Conservation (phyloP, 805 yeast genomes). For the Scheffersomyces stipitis region DNA sequence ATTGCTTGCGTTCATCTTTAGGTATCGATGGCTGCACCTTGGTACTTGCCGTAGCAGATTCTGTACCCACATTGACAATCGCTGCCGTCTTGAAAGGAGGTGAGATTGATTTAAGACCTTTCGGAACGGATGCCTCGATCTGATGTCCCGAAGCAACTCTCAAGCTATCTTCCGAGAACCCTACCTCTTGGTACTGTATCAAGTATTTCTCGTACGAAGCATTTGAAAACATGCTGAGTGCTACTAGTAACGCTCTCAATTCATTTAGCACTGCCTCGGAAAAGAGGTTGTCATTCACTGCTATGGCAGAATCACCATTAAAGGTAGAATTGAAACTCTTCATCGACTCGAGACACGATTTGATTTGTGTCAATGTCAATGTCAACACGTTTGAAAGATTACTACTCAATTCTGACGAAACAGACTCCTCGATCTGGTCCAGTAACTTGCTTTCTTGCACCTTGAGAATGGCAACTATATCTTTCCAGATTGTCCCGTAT, state of each 20-base stretch:
- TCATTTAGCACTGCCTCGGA: conserved; percentile 20
- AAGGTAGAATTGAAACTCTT: not conserved
- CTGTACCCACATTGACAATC: not conserved
- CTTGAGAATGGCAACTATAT: conserved; percentile 17
- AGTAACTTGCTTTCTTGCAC: conserved; percentile 26
- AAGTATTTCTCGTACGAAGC: not conserved
- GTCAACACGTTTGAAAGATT: conserved; percentile 4
- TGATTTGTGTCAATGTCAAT: conserved; percentile 5
- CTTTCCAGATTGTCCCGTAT: conserved; percentile 28
- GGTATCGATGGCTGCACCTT: not conserved
- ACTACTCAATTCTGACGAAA: conserved; percentile 5
- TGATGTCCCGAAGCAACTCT: not conserved
- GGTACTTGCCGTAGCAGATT: not conserved
- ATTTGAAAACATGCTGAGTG: conserved; percentile 10
- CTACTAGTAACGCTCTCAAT: conserved; percentile 17
- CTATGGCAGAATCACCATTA: not conserved
- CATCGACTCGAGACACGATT: conserved; percentile 3
- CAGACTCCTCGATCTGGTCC: conserved; percentile 11
- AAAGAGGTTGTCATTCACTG: conserved; percentile 5
- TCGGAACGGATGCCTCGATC: not conserved
- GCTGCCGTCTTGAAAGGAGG: not conserved
- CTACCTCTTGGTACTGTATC: conserved; percentile 1
- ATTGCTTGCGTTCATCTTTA: not conserved
- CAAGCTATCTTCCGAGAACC: conserved; percentile 3
- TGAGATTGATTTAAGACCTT: not conserved